These are phyloP conservation scores for Kandelia obovata DNA, from an alignment of 345 rosid species.

Conservation along the genomic window DNA sequence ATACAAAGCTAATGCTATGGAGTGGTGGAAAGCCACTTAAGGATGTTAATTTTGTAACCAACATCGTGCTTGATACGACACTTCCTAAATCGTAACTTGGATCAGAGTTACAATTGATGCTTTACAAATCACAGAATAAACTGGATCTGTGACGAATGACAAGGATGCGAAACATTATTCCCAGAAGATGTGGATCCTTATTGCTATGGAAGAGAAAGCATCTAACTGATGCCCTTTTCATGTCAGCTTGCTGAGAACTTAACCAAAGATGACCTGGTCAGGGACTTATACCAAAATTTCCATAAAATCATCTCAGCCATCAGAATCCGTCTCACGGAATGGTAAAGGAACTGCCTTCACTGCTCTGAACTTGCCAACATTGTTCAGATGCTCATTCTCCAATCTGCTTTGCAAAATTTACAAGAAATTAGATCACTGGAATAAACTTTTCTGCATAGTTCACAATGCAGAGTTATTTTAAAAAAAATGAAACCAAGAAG, in stretches of 20 bases:
- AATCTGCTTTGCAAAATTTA: slow-evolving; percentile 38
- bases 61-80: no score
- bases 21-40: no score
- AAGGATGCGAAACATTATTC: background rate
- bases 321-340: slow-evolving; percentile 66
- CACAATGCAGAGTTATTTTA: no score
- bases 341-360: slow-evolving; percentile 88
- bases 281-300: background rate
- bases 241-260: background rate
- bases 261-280: background rate
- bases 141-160: slow-evolving; percentile 6
- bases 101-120: slow-evolving; percentile 1
- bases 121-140: slow-evolving; percentile 12
- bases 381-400: slow-evolving; percentile 91
- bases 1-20: no score
- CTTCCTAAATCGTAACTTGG: background rate
- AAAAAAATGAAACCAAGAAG: no score
- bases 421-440: no score
- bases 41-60: no score
- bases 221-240: background rate
- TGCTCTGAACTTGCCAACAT: slow-evolving; percentile 83
- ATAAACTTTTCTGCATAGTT: no score
- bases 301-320: slow-evolving; percentile 30
- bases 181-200: background rate
- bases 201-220: background rate